phyloP scores from a whole-genome alignment of 1,284 basidiomycete species.

The Ustilago nuda region DNA sequence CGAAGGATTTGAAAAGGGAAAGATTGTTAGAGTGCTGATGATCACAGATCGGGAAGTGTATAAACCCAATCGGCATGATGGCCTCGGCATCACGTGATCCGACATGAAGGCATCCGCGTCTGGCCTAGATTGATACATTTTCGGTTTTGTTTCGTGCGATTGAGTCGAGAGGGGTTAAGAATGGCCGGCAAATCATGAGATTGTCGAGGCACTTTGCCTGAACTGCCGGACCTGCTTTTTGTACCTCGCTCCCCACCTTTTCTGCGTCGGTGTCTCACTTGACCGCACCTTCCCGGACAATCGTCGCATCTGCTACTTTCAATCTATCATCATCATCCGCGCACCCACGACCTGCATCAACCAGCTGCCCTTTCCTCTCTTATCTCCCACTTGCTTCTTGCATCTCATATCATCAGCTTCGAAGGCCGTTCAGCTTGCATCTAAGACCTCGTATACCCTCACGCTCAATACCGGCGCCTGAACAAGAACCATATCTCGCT shows the following conservation, averaged over 20 bases:
- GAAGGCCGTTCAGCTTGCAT: background rate
- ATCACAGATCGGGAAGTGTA: background rate
- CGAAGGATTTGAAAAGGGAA: background rate
- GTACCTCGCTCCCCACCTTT: conserved; percentile 2
- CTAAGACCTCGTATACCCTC: background rate
- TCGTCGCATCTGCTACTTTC: background rate
- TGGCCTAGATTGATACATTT: too few relatives aligned
- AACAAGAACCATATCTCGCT: background rate
- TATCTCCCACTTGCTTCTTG: background rate
- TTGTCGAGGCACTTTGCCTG: background rate
- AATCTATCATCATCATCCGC: conserved; percentile 4
- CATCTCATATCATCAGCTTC: background rate
- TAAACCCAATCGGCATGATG: too few relatives aligned
- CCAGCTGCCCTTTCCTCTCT: background rate
- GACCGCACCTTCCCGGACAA: conserved; percentile 9
- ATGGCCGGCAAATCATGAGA: background rate
- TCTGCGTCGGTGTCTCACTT: conserved; percentile 12
- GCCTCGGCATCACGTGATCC: too few relatives aligned
- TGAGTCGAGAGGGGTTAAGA: too few relatives aligned
- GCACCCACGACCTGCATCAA: background rate
- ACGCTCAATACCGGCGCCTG: background rate
- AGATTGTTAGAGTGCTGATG: too few relatives aligned
- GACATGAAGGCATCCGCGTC: too few relatives aligned
- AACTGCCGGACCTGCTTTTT: background rate
- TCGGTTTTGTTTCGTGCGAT: too few relatives aligned